Evolutionary conservation across 257 asterid genomes (phyloP), one percentile per base, ranked within the genome.

Genomic region (Nicotiana knightiana): DNA sequence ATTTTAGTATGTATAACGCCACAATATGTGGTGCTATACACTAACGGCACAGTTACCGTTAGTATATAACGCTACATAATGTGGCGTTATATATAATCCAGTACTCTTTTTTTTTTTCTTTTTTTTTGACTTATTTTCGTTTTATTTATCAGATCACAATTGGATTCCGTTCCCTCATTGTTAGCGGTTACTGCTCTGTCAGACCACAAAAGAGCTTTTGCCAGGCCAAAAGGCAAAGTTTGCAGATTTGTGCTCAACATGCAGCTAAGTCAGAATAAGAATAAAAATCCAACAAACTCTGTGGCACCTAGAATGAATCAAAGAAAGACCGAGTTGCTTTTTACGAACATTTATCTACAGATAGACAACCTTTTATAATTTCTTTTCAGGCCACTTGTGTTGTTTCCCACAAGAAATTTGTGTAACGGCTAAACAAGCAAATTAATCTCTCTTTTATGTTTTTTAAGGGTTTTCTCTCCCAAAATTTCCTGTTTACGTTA

Each of bases 221-320:
- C 12, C 78, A 43, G 78, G 37, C 78, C 78, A 46, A 46, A 71
- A 71, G 78, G 37, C 78, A 71, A 10, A 63, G 68, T 28, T 28
- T 63, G 37, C 35, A 63, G 37, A 63, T 24, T 46, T 71, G 26
- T 68, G 39, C 61, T 24, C n/a, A 21, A 5, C 21, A 57, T 57
- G 62, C 8, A 57, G 62, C 58, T 13, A 53, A 16, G 21, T 3
- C 28, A 21, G 33, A 70, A n/a, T 58, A 58, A 21, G 18, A 70
- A 70, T 39, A 70, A 39, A 67, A 28, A 37, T 67, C 17, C 51
- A 37, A 67, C 24, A 18, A 35, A 68, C 18, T 68, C 18, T 10
- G 1, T 4, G 9, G 61, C 61, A 55, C 21, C 61, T 55, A 1
- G 61, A 70, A 39, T 39, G 3, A 70, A 0, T n/a, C 33, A 61